phyloP scores from a whole-genome alignment of 306 rosid species.

The Medicago lupulina region DNA sequence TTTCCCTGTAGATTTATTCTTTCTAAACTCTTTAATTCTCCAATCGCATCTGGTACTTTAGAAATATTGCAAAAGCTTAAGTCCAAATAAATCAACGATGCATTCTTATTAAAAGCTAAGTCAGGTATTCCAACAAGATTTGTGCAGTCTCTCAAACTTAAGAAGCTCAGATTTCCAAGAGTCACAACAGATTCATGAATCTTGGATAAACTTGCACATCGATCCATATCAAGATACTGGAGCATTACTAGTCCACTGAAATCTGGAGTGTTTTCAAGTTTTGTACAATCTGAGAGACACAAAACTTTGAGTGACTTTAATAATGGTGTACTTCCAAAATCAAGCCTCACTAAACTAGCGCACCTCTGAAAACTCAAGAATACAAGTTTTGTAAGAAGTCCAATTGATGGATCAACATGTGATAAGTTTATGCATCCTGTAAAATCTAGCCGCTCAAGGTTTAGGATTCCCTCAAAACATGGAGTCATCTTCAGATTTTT shows the following conservation, averaged over 20 bases:
- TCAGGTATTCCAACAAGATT: background rate
- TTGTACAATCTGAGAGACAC: background rate
- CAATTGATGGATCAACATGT: background rate
- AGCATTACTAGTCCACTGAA: background rate
- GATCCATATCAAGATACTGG: constrained; percentile 1
- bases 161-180: background rate
- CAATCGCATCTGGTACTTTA: background rate
- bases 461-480: background rate
- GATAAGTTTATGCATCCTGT: background rate
- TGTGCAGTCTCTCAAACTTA: constrained; percentile 15
- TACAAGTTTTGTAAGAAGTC: constrained; percentile 5
- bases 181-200: constrained; percentile 7
- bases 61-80: background rate
- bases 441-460: constrained; percentile 25
- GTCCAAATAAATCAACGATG: background rate
- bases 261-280: background rate
- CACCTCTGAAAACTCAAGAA: constrained; percentile 14
- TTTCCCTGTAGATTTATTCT: constrained; percentile 8
- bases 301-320: background rate
- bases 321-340: background rate
- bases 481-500: constrained; percentile 3
- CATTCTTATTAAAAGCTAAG: background rate
- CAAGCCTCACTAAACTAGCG: background rate
- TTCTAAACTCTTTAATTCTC: background rate
- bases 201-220: background rate